These are phyloP conservation scores for Drechslerella stenobrocha DNA, from an alignment of 2,329 filamentous ascomycete species.

Conservation along the genomic window DNA sequence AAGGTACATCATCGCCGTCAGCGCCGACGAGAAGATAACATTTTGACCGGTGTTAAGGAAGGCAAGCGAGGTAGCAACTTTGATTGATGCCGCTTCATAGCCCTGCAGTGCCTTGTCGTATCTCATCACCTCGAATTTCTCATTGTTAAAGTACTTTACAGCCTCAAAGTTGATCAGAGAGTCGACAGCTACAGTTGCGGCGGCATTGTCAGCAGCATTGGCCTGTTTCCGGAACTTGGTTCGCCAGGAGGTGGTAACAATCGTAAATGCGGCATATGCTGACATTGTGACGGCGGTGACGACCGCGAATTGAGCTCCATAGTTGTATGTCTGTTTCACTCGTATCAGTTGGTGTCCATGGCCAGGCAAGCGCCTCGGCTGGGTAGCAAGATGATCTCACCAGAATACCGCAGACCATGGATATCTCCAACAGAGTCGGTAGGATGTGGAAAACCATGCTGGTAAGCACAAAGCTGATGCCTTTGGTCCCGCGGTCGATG, in stretches of 20 bases:
- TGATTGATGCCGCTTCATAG: conserved; percentile 94
- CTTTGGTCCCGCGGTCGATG: conserved; percentile 95
- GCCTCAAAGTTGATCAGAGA: conserved; percentile 98
- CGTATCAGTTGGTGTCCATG: background rate
- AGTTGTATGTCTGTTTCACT: conserved; percentile 76
- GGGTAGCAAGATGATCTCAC: conserved; percentile 55
- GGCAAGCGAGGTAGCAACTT: conserved; percentile 89
- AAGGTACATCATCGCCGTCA: conserved; percentile 98
- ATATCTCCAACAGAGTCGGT: conserved; percentile 89
- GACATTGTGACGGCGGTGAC: conserved; percentile 91
- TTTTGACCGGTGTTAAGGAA: conserved; percentile 95
- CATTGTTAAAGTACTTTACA: conserved; percentile 99
- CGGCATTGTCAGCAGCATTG: conserved; percentile 93
- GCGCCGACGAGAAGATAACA: conserved; percentile 89
- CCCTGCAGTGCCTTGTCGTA: conserved; percentile 84
- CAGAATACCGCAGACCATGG: conserved; percentile 91
- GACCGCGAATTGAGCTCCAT: conserved; percentile 85
- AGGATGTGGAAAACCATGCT: conserved; percentile 99
- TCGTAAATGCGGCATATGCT: conserved; percentile 94
- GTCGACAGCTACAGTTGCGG: conserved; percentile 92
- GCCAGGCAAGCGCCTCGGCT: background rate
- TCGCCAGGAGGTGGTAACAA: conserved; percentile 92
- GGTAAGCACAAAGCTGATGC: conserved; percentile 93
- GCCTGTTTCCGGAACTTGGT: conserved; percentile 94
- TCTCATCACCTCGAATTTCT: conserved; percentile 85